These are phyloP conservation scores for Colletotrichum caudatum DNA, from an alignment of 2,329 filamentous ascomycete genomes.

Conservation along the genomic window DNA sequence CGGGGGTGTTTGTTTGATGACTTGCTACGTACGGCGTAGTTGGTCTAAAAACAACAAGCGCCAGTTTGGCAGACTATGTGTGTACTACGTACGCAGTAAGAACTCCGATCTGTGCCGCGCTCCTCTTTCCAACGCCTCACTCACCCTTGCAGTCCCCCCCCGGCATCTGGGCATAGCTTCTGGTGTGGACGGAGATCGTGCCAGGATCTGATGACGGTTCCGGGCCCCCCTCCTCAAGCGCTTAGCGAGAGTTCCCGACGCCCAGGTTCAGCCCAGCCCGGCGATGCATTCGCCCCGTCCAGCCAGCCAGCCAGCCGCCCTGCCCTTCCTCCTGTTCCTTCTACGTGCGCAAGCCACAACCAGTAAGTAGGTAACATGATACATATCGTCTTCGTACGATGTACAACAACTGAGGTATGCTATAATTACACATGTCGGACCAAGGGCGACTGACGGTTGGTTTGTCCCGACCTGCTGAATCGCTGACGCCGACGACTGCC, in stretches of 20 bases:
- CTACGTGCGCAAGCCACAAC: background rate
- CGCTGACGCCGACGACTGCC: constrained; percentile 19
- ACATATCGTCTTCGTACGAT: no score
- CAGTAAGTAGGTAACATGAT: no score
- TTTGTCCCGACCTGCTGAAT: constrained; percentile 17
- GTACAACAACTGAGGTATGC: no score
- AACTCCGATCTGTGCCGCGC: constrained; percentile 37
- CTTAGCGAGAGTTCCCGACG: constrained; percentile 40
- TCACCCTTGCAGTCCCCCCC: constrained; percentile 19
- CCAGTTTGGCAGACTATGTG: background rate
- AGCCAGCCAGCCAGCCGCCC: background rate
- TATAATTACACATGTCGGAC: no score
- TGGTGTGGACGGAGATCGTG: constrained; percentile 37
- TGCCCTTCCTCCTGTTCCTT: background rate
- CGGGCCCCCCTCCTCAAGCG: constrained; percentile 33
- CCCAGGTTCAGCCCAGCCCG: constrained; percentile 38
- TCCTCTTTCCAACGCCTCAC: constrained; percentile 18
- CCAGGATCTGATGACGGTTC: constrained; percentile 40
- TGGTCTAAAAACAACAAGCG: background rate
- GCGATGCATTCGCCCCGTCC: constrained; percentile 17
- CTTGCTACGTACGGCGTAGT: background rate
- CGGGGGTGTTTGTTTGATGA: background rate
- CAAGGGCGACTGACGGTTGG: background rate
- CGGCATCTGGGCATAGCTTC: constrained; percentile 31
- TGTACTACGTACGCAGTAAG: no score